Conservation (phyloP, 306 rosid genomes). For the Rubus parviflorus region DNA sequence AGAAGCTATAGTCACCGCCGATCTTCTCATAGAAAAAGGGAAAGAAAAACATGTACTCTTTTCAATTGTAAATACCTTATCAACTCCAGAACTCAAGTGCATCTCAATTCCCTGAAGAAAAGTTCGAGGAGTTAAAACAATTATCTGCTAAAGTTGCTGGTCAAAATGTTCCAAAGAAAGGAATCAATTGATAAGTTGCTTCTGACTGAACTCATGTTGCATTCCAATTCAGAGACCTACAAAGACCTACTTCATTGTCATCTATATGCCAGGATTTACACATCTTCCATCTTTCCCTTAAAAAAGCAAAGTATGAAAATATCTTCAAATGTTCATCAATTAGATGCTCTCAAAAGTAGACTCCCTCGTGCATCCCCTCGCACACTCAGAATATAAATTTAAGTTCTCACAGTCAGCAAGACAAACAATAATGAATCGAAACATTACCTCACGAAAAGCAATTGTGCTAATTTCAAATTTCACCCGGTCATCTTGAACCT, state of each 20-base stretch:
- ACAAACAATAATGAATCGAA: not conserved
- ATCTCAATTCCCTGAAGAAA: constrained; percentile 89
- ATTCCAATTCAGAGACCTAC: not conserved
- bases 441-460: constrained; percentile 73
- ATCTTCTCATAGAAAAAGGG: constrained; percentile 12
- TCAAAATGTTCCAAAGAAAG: not conserved
- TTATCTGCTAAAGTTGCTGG: not conserved
- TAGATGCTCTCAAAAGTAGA: not conserved
- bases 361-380: not conserved
- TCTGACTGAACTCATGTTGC: not conserved
- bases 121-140: constrained; percentile 21
- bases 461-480: constrained; percentile 86
- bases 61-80: constrained; percentile 62
- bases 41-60: constrained; percentile 24
- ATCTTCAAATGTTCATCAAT: not conserved
- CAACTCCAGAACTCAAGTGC: constrained; percentile 60
- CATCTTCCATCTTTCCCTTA: not conserved
- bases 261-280: not conserved
- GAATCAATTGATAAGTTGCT: not conserved
- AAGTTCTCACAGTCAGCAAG: not conserved
- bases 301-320: not conserved
- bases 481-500: constrained; percentile 84
- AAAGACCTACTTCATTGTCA: not conserved
- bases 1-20: constrained; percentile 8
- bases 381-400: not conserved